phyloP scores from a whole-genome alignment of 345 rosid species.

The Erysimum cheiranthoides region DNA sequence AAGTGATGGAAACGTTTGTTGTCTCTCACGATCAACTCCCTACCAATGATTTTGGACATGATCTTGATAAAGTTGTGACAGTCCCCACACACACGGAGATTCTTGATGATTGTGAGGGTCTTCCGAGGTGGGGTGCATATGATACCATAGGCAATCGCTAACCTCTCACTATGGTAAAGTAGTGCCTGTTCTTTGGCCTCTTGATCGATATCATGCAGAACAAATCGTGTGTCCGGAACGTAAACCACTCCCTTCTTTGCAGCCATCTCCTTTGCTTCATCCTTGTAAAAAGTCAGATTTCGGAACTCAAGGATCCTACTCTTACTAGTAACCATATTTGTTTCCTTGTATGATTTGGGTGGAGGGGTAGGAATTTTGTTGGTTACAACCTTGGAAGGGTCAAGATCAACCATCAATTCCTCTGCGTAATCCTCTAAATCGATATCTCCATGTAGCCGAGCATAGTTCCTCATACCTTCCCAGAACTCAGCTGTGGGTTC shows the following conservation, averaged over 20 bases:
- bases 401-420: slow-evolving; percentile 64
- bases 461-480: slow-evolving; percentile 65
- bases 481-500: slow-evolving; percentile 64
- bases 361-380: slow-evolving; percentile 64
- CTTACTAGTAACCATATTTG: slow-evolving; percentile 73
- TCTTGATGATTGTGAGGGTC: slow-evolving; percentile 74
- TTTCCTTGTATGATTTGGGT: slow-evolving; percentile 57
- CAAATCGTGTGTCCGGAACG: slow-evolving; percentile 73
- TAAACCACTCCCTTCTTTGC: slow-evolving; percentile 60
- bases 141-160: slow-evolving; percentile 85
- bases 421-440: slow-evolving; percentile 71
- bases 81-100: slow-evolving; percentile 75
- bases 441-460: slow-evolving; percentile 65
- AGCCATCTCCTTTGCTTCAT: slow-evolving; percentile 67
- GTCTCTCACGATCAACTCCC: slow-evolving; percentile 76
- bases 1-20: slow-evolving; percentile 83
- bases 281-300: slow-evolving; percentile 66
- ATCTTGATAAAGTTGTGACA: slow-evolving; percentile 89
- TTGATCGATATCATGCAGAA: slow-evolving; percentile 82
- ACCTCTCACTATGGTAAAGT: slow-evolving; percentile 76
- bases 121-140: slow-evolving; percentile 74
- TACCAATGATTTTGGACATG: slow-evolving; percentile 77
- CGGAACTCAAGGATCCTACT: slow-evolving; percentile 64
- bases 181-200: slow-evolving; percentile 85
- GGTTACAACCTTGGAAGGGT: slow-evolving; percentile 58